Conservation (phyloP, 768 basidiomycete genomes). For the Termitomyces eurrhizus region DNA sequence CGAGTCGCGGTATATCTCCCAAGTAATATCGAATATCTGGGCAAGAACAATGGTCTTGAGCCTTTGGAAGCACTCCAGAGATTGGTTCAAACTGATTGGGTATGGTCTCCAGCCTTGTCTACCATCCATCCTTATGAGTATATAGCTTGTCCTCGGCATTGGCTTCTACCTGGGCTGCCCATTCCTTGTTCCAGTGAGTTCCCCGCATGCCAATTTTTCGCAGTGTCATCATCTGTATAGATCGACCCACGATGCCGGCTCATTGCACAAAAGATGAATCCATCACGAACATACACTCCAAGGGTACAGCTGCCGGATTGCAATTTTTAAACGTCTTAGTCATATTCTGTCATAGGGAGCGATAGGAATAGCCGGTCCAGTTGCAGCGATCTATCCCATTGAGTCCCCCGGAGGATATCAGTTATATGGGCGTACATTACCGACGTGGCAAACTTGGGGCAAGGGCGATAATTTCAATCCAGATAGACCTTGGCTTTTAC, state of each 20-base stretch:
- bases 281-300: slow-evolving; percentile 63
- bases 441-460: slow-evolving; percentile 65
- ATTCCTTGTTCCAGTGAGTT: slow-evolving; percentile 54
- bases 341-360: slow-evolving; percentile 42
- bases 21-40: slow-evolving; percentile 65
- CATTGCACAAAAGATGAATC: slow-evolving; percentile 73
- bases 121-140: not conserved
- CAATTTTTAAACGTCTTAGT: not conserved
- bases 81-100: slow-evolving; percentile 48
- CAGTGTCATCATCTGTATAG: slow-evolving; percentile 13
- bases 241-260: slow-evolving; percentile 56
- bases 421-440: slow-evolving; percentile 39
- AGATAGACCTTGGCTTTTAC: slow-evolving; percentile 54
- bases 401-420: slow-evolving; percentile 46
- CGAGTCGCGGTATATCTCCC: slow-evolving; percentile 63
- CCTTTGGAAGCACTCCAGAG: slow-evolving; percentile 40
- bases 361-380: slow-evolving; percentile 64
- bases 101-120: slow-evolving; percentile 19
- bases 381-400: slow-evolving; percentile 63
- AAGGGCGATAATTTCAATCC: slow-evolving; percentile 42
- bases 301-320: slow-evolving; percentile 28
- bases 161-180: slow-evolving; percentile 66
- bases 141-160: slow-evolving; percentile 55
- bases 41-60: slow-evolving; percentile 54
- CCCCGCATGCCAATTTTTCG: not conserved